Conservation (phyloP, 805 yeast species). For the Cyberlindnera nakhonratchasimensis region DNA sequence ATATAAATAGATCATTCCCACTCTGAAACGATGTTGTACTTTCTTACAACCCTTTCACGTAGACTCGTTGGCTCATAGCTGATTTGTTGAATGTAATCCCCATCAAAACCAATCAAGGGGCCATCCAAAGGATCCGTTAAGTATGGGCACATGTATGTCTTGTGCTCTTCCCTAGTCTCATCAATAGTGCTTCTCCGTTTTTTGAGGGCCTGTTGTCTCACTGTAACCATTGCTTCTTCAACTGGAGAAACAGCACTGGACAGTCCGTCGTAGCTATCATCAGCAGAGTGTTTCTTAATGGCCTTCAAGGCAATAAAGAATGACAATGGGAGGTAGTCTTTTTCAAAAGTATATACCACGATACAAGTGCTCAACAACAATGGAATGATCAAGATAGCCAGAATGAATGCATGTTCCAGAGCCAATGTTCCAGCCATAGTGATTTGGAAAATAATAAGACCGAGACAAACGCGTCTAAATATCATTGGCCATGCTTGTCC, state of each 20-base stretch:
- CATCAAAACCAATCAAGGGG: conserved; percentile 60
- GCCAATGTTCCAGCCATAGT: conserved; percentile 93
- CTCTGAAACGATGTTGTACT: conserved; percentile 22
- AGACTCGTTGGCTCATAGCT: conserved; percentile 22
- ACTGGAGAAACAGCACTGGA: background rate
- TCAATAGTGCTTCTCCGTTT: conserved; percentile 27
- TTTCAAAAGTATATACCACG: conserved; percentile 77
- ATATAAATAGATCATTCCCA: conserved; percentile 24
- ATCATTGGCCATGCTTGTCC: conserved; percentile 96
- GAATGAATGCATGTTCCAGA: conserved; percentile 70
- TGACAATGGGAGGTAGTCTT: conserved; percentile 75
- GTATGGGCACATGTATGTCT: conserved; percentile 75
- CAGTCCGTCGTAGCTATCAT: background rate
- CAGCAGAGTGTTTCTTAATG: conserved; percentile 31
- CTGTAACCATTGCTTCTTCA: background rate
- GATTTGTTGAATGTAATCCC: conserved; percentile 28
- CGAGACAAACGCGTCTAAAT: conserved; percentile 76
- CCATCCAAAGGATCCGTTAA: conserved; percentile 71
- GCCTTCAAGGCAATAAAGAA: conserved; percentile 86
- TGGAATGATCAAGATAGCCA: conserved; percentile 73
- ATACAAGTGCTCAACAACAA: conserved; percentile 65
- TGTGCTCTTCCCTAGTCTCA: conserved; percentile 31
- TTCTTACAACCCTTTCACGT: conserved; percentile 23
- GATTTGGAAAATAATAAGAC: conserved; percentile 78
- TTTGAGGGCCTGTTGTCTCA: conserved; percentile 9